Evolutionary conservation across 1,284 basidiomycete species (phyloP), one percentile per base, ranked within the genome.

Genomic region (Schizophyllum commune): DNA sequence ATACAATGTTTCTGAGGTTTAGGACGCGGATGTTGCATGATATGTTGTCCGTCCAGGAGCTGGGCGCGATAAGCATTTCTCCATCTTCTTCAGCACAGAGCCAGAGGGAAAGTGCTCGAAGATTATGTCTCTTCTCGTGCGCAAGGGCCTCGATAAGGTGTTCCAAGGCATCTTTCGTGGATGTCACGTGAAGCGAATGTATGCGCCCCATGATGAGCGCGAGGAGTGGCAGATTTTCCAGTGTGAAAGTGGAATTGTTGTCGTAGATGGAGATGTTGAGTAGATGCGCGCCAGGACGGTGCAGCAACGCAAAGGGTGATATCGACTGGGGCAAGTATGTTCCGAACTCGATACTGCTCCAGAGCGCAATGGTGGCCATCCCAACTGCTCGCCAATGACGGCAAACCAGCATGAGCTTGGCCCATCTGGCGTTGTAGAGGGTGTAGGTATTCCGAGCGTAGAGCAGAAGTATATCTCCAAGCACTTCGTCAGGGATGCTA

Each of bases 351-450:
- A 47, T 32, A 55, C 33, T 22, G 51, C 33, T 54, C 58, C 58
- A 62, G 2, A 62, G 34, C 1, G 51, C 19, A 9, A 11, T 55
- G 1, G 47, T 17, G 2, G 51, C 55, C 20, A 34, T 58, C 1
- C 32, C 32, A 21, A 62, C 20, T 5, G 56, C 32, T 21, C 32
- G 17, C 61, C 61, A 62, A 11, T 34, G 47, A 15, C 61, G 55
- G 21, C 61, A 62, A 13, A 62, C 61, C 1, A 57, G 55, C 51
- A 57, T 51, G 5, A 59, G 13, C 15, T 39, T 34, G 13, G 19
- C 5, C 47, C 47, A 56, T 4, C 6, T 15, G 17, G 53, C 11
- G 39, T 32, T 51, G 33, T 4, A 5, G n/a, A 21, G 19, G 9
- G 20, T n/a, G 13, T 2, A 8, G 1, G 7, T 39, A 8, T 27